These are phyloP conservation scores for Straminergon stramineum DNA, from an alignment of 225 moss, liverwort and hornwort genomes.

Conservation along the genomic window DNA sequence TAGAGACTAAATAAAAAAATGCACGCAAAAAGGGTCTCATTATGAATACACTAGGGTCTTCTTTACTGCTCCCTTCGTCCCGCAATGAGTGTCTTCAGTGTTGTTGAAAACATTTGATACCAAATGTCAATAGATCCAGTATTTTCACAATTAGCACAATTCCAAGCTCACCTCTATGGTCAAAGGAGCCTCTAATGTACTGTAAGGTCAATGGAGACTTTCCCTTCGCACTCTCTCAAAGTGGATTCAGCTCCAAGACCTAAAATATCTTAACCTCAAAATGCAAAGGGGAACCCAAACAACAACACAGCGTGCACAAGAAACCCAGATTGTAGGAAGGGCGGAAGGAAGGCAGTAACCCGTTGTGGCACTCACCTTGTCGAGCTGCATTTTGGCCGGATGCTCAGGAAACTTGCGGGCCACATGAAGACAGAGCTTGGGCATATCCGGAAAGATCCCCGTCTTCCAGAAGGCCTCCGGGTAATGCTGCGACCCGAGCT, in stretches of 20 bases:
- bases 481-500: constrained; percentile 59
- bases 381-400: constrained; percentile 90
- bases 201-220: neutral
- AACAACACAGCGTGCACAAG: neutral
- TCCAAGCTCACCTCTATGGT: neutral
- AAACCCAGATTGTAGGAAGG: neutral
- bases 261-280: neutral
- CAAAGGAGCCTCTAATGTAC: neutral
- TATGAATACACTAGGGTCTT: neutral
- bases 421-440: constrained; percentile 87
- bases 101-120: neutral
- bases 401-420: constrained; percentile 96
- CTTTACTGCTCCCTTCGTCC: too few species aligned
- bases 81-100: neutral
- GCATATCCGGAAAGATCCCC: constrained; percentile 78
- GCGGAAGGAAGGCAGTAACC: neutral
- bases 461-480: constrained; percentile 83
- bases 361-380: constrained; percentile 39
- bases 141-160: neutral
- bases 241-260: neutral
- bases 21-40: neutral
- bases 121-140: neutral
- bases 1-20: neutral
- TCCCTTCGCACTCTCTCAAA: neutral
- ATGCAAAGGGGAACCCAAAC: neutral